phyloP scores from a whole-genome alignment of 1,284 basidiomycete genomes.

The Sphaerobolus stellatus region DNA sequence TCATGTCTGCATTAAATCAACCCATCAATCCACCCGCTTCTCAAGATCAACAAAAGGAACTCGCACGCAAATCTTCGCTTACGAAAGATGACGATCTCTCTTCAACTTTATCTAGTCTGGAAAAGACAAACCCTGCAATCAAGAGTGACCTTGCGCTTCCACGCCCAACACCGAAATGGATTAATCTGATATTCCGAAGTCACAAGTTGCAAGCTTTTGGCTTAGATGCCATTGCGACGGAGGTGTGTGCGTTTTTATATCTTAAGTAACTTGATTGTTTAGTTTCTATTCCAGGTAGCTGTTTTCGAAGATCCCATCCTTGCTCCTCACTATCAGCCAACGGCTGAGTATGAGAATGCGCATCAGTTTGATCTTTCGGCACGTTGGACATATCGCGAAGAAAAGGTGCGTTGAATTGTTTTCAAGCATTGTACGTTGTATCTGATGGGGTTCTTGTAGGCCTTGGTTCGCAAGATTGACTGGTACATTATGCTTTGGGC shows the following conservation, averaged over 20 bases:
- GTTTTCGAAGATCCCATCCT: conserved; percentile 56
- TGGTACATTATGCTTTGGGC: conserved; percentile 65
- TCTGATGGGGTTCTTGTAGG: conserved; percentile 29
- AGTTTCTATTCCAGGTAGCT: conserved; percentile 34
- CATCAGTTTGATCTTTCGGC: conserved; percentile 66
- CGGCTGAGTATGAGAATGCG: conserved; percentile 57
- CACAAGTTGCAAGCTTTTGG: conserved; percentile 24
- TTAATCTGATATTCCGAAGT: conserved; percentile 19
- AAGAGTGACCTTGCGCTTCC: no score
- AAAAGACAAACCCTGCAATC: no score
- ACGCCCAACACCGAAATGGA: conserved; percentile 16
- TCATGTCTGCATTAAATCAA: no score
- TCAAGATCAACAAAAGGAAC: no score
- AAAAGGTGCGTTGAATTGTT: conserved; percentile 41
- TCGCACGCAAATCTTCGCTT: no score
- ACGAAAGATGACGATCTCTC: no score
- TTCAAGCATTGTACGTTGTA: neutral
- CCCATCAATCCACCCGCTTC: no score
- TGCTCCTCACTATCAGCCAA: conserved; percentile 54
- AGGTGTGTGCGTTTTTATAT: neutral
- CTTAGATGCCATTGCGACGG: conserved; percentile 50
- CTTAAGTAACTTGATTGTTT: neutral
- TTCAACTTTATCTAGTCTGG: no score
- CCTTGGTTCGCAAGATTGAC: conserved; percentile 60
- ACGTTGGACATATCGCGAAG: conserved; percentile 70